Percentiles rank a stretch among this genome's conserved stretches.
Evolutionary conservation across 2,329 filamentous ascomycete species (phyloP).

Genomic region (Neopestalotiopsis sp.): DNA sequence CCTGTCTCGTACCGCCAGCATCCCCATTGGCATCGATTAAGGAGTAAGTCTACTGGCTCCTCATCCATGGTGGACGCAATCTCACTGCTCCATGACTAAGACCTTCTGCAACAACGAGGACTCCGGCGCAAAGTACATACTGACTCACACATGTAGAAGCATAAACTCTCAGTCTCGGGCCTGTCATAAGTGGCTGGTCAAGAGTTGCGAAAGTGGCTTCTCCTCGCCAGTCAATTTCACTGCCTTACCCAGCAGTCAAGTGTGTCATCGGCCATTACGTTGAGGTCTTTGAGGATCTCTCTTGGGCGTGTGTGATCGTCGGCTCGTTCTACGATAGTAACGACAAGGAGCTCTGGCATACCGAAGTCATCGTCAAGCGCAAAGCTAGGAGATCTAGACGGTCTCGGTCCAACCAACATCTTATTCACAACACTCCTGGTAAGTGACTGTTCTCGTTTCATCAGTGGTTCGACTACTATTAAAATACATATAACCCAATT

Average conservation of each 20-base stretch:
- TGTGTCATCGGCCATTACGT: slow-evolving; percentile 51
- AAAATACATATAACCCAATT: neutral
- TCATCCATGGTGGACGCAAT: too few relatives aligned
- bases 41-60: neutral
- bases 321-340: slow-evolving; percentile 52
- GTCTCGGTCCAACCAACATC: neutral
- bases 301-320: slow-evolving; percentile 54
- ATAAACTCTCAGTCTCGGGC: slow-evolving; percentile 8
- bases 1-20: neutral
- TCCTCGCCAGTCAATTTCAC: slow-evolving; percentile 24
- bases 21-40: neutral
- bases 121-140: neutral
- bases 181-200: slow-evolving; percentile 19
- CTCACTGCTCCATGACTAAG: too few relatives aligned
- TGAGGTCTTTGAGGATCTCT: slow-evolving; percentile 37
- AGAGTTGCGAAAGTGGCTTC: slow-evolving; percentile 34
- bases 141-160: neutral
- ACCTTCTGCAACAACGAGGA: neutral
- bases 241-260: slow-evolving; percentile 52
- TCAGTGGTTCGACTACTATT: neutral
- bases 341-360: slow-evolving; percentile 51
- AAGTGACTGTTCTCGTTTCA: slow-evolving; percentile 12
- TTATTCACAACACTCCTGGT: slow-evolving; percentile 15
- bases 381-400: neutral
- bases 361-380: slow-evolving; percentile 46